Base-by-base conservation (phyloP, 2,329 filamentous ascomycete genomes). In the Alternaria panax region DNA sequence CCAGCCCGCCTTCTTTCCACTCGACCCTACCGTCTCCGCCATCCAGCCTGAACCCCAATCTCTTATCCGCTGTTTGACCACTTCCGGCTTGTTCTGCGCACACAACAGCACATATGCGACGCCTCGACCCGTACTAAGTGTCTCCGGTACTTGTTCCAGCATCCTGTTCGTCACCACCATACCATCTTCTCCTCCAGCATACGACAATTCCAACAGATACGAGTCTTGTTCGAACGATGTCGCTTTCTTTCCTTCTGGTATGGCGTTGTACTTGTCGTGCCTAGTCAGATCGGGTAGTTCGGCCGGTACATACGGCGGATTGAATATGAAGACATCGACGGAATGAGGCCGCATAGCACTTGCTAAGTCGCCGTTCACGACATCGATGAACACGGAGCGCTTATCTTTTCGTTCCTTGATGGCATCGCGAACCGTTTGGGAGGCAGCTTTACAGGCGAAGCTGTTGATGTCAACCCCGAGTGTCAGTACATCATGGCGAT, bases 281-380 rank as follows among this genome's bases (percentile, higher is more conserved):
- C 70, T 68, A 5, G 84, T 79, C 34, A 85, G 78, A 24, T 79
- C 75, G 1, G 94, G 93, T 59, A 96, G 80, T 25, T 89, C 85
- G 2, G 93, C 96, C 2, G 95, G 95, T 14, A 99, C 95, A 75
- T 99, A 99, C 0, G 95, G 95, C 53, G 95, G 95, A 75, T 99
- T 99, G 84, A 98, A 99, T 27, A 99, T 85, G 63, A 99, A 84
- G 11, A 99, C 85, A 74, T 99, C 95, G 5, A 96, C 85, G 38
- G 80, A 79, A 2, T 83, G 81, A 0, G 80, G 73, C 7, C 85
- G 84, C 40, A 96, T 80, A 0, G 89, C 81, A 2, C 85, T 78
- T 5, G 85, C 83, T 0, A 99, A 83, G 73, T 98, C 92, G 2
- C 87, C 89, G 59, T 88, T 88, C 25, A 90, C 75, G 18, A 89